phyloP scores from a whole-genome alignment of 768 basidiomycete genomes.

The Russula sp. region DNA sequence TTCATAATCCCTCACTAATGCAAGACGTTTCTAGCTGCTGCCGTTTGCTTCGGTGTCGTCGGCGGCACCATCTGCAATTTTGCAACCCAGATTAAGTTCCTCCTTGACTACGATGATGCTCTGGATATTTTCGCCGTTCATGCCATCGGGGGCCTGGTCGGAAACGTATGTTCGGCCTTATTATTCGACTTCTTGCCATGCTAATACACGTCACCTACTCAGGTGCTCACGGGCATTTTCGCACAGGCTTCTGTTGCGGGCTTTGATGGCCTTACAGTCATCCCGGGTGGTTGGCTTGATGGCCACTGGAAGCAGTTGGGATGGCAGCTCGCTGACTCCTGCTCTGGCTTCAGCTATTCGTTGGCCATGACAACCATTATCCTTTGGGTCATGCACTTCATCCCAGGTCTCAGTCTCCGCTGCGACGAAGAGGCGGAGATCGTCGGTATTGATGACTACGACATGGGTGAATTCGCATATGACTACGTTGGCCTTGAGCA shows the following conservation, averaged over 20 bases:
- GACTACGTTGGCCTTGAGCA: constrained; percentile 73
- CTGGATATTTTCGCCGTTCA: constrained; percentile 92
- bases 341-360: constrained; percentile 37
- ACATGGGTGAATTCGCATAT: constrained; percentile 89
- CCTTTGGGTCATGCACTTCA: constrained; percentile 46
- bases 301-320: constrained; percentile 43
- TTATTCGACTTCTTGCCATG: background rate
- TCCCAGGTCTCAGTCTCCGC: constrained; percentile 45
- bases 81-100: constrained; percentile 91
- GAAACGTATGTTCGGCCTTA: constrained; percentile 45
- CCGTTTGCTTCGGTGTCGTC: constrained; percentile 81
- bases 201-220: background rate
- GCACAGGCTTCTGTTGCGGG: constrained; percentile 44
- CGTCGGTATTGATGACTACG: constrained; percentile 69
- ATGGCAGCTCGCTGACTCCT: constrained; percentile 43
- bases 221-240: constrained; percentile 35
- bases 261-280: constrained; percentile 46
- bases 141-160: constrained; percentile 72
- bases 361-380: constrained; percentile 41
- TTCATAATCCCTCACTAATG: constrained; percentile 13
- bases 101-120: constrained; percentile 72
- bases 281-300: constrained; percentile 49
- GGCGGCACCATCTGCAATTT: constrained; percentile 88
- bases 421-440: constrained; percentile 31
- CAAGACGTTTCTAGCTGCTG: constrained; percentile 51